phyloP scores from a whole-genome alignment of 306 rosid genomes.

The Cucurbita moschata region DNA sequence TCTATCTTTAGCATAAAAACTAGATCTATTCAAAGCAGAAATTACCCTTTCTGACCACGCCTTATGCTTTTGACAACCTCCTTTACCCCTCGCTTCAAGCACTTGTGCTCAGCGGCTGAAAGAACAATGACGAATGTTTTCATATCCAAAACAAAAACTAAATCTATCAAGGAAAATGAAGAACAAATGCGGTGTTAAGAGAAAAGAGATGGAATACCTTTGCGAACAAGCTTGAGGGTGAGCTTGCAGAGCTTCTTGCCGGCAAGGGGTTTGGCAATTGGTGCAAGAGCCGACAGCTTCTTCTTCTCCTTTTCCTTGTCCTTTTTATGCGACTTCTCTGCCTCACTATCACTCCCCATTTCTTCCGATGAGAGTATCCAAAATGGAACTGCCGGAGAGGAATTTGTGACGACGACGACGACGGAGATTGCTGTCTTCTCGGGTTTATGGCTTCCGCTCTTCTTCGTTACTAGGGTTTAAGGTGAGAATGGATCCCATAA shows the following conservation, averaged over 20 bases:
- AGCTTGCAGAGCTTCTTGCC: slow-evolving; percentile 88
- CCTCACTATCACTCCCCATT: slow-evolving; percentile 83
- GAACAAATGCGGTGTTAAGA: no score
- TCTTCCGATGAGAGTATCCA: neutral
- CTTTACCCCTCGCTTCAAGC: slow-evolving; percentile 91
- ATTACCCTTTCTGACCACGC: slow-evolving; percentile 85
- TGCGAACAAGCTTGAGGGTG: slow-evolving; percentile 77
- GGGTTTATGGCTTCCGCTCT: neutral
- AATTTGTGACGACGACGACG: neutral
- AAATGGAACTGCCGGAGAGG: neutral
- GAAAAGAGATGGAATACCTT: slow-evolving; percentile 31
- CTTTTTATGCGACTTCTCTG: slow-evolving; percentile 49
- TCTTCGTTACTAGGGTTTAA: slow-evolving; percentile 9
- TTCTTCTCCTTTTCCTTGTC: slow-evolving; percentile 75
- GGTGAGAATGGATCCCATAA: neutral
- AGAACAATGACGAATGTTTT: neutral
- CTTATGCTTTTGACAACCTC: slow-evolving; percentile 87
- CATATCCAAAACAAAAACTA: neutral
- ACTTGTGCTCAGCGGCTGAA: slow-evolving; percentile 74
- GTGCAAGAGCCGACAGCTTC: slow-evolving; percentile 57
- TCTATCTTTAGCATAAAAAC: neutral
- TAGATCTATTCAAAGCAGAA: neutral
- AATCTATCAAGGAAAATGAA: neutral
- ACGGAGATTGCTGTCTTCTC: neutral
- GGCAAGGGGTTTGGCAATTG: slow-evolving; percentile 90